Conservation (phyloP, 257 asterid genomes). For the Forsythia viridissima region DNA sequence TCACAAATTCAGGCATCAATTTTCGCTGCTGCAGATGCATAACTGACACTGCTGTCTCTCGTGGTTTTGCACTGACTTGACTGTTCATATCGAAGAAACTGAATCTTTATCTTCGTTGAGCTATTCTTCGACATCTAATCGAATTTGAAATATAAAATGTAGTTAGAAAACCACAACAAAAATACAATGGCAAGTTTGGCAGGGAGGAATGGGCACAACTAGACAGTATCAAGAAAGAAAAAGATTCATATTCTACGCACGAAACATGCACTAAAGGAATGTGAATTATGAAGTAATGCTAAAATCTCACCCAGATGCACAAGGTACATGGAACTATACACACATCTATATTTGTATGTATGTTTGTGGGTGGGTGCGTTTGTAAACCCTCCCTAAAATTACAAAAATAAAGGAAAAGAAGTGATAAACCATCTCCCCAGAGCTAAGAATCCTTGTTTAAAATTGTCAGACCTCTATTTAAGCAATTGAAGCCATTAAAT, state of each 20-base stretch:
- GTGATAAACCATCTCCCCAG: not conserved
- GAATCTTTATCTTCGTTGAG: conserved; percentile 70
- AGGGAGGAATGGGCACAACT: not conserved
- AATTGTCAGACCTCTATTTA: not conserved
- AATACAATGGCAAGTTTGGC: not conserved
- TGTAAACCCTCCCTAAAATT: not conserved
- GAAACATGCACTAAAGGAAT: not conserved
- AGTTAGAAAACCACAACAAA: conserved; percentile 19
- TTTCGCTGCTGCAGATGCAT: conserved; percentile 92
- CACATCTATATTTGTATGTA: not conserved
- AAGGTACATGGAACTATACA: not conserved
- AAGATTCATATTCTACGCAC: not conserved
- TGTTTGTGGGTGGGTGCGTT: no score
- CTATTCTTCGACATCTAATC: conserved; percentile 72
- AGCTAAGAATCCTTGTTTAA: not conserved
- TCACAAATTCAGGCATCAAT: conserved; percentile 48
- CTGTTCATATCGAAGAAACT: conserved; percentile 84
- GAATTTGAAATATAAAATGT: conserved; percentile 21
- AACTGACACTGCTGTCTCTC: conserved; percentile 97
- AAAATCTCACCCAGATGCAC: not conserved
- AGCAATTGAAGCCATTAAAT: not conserved
- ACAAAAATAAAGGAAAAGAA: not conserved
- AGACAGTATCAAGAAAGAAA: not conserved
- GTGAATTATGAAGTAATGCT: not conserved
- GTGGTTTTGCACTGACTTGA: conserved; percentile 85